Percentiles rank a stretch among this genome's conserved stretches.
Conservation (phyloP, 164 flowering plant species). For the Aristolochia contorta region DNA sequence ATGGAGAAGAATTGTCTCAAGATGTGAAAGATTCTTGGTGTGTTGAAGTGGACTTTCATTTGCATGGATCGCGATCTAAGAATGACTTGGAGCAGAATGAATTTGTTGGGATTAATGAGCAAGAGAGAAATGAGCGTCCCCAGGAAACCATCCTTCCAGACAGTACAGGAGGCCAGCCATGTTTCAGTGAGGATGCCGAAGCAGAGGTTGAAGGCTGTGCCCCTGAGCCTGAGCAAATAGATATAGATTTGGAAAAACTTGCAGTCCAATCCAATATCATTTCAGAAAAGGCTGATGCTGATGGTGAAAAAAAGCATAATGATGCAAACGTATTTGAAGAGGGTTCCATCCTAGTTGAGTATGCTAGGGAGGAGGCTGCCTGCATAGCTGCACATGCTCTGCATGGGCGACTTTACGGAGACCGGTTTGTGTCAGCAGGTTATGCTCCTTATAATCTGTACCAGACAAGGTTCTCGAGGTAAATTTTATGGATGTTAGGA, state of each 20-base stretch:
- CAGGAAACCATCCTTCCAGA: constrained; percentile 11
- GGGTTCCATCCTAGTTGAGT: constrained; percentile 74
- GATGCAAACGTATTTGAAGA: constrained; percentile 30
- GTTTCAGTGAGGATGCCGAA: constrained; percentile 6
- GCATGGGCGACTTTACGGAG: constrained; percentile 66
- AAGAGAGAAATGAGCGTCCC: constrained; percentile 7
- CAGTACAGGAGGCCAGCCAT: constrained; percentile 2
- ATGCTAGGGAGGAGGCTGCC: constrained; percentile 57
- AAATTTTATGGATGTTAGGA: constrained; percentile 5
- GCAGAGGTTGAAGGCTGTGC: constrained; percentile 7
- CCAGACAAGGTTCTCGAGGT: constrained; percentile 42
- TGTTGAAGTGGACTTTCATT: not conserved
- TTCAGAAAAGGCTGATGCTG: not conserved
- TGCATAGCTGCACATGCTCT: constrained; percentile 75
- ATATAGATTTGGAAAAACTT: constrained; percentile 5
- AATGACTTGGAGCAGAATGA: constrained; percentile 18
- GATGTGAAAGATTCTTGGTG: constrained; percentile 10
- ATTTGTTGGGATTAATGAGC: not conserved
- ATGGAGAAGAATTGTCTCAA: constrained; percentile 7
- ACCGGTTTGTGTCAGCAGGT: constrained; percentile 38
- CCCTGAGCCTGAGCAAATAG: constrained; percentile 4
- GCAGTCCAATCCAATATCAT: constrained; percentile 1
- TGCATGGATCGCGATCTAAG: not conserved
- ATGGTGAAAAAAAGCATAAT: constrained; percentile 8
- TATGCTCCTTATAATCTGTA: constrained; percentile 55